Evolutionary conservation across 2,329 filamentous ascomycete species (phyloP), one percentile per base, ranked within the genome.

Genomic region (Colletotrichum coccodes): DNA sequence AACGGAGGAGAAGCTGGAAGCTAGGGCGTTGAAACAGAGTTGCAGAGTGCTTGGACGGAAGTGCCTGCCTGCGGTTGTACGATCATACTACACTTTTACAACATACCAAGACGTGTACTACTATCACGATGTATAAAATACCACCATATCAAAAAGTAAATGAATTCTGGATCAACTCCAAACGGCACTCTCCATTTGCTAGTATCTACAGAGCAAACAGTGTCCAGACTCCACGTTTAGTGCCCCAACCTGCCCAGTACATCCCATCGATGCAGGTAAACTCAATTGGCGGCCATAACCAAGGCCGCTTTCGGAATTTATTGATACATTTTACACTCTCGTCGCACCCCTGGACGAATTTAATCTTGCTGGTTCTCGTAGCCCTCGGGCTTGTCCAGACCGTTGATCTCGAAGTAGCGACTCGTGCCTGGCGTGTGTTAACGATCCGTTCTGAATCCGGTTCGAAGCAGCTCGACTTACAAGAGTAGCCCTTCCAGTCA

Each of bases 401-500:
- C 88, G 80, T 95, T 97, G 75, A 94, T 80, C 52, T 98, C 93
- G 78, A 92, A 98, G 85, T 88, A 99, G 75, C 92, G 90, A 38
- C 92, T 89, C 60, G 95, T 98, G 84, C 93, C 93, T 95, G 69
- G 6, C 34, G 30, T 2, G 3, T 23, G 6, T 62, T 46, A 71
- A 68, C 18, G 5, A 11, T 3, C n/a, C 4, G n/a, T 46, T 6
- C n/a, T 38, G 14, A 4, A 14, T 8, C 3, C 3, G 23, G 11
- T 18, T 23, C 14, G 23, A 4, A 28, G 8, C 6, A 28, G 11
- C 6, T 26, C 21, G 60, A 85, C 93, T 85, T 89, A 97, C 95
- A 98, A 79, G 94, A 97, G 80, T 98, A 98, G 60, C 93, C 93
- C 82, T 97, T 98, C 97, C 97, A 99, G 82, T 99, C 96, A 86